phyloP scores from a whole-genome alignment of 192 early-diverging fungal genomes.

The Linnemannia hyalina region DNA sequence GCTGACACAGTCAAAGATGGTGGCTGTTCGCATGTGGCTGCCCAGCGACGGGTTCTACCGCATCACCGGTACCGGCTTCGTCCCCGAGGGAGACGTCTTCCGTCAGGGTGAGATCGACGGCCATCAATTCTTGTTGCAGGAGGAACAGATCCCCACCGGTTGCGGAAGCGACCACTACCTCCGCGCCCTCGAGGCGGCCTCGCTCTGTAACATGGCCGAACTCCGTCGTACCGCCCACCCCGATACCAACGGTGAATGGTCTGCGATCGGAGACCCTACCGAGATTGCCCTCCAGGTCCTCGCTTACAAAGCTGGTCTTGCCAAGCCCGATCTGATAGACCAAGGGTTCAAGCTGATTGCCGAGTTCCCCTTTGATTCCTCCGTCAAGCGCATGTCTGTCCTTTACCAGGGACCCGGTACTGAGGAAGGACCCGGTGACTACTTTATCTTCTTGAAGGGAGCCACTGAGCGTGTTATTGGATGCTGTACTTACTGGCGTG shows the following conservation, averaged over 20 bases:
- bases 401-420: conserved; percentile 60
- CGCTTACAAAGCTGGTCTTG: conserved; percentile 80
- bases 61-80: conserved; percentile 74
- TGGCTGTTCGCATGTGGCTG: conserved; percentile 84
- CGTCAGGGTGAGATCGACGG: conserved; percentile 43
- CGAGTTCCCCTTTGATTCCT: conserved; percentile 79
- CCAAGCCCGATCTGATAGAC: conserved; percentile 72
- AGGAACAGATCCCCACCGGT: conserved; percentile 54
- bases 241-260: conserved; percentile 70
- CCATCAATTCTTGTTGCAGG: conserved; percentile 20
- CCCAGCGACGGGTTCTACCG: conserved; percentile 78
- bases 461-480: conserved; percentile 90
- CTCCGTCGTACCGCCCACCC: conserved; percentile 66
- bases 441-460: conserved; percentile 84
- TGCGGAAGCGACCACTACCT: conserved; percentile 56
- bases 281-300: conserved; percentile 92
- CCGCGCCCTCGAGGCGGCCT: conserved; percentile 66
- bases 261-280: conserved; percentile 87
- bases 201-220: conserved; percentile 88
- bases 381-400: conserved; percentile 91
- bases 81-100: conserved; percentile 65
- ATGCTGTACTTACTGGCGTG: conserved; percentile 71
- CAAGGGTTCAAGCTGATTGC: conserved; percentile 62
- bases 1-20: conserved; percentile 95
- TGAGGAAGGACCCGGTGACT: conserved; percentile 51